Conservation (phyloP, 73 alveolate species). For the Diophrys sp. region DNA sequence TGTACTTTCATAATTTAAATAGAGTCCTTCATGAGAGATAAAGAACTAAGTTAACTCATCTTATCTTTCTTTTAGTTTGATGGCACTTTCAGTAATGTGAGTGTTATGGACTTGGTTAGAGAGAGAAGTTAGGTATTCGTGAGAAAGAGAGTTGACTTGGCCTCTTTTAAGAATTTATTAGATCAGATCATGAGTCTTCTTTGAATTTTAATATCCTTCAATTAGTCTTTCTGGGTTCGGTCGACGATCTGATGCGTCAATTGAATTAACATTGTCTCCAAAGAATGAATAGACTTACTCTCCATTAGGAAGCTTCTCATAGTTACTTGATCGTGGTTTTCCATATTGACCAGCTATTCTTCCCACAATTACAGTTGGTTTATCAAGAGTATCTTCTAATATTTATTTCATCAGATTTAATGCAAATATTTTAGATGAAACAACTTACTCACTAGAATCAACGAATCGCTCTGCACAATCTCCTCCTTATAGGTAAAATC, state of each 20-base stretch:
- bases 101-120: not conserved
- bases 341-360: constrained; percentile 55
- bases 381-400: not conserved
- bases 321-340: constrained; percentile 37
- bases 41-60: not conserved
- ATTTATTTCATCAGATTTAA: constrained; percentile 20
- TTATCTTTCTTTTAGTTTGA: not conserved
- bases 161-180: not conserved
- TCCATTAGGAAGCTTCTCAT: constrained; percentile 4
- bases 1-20: constrained; percentile 36
- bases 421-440: constrained; percentile 16
- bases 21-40: constrained; percentile 53
- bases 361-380: constrained; percentile 33
- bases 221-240: constrained; percentile 49
- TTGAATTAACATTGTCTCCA: constrained; percentile 38
- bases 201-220: constrained; percentile 23
- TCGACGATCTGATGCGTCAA: constrained; percentile 29
- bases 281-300: constrained; percentile 20
- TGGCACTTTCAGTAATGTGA: constrained; percentile 8
- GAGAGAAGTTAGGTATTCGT: not conserved
- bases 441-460: constrained; percentile 30
- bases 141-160: not conserved
- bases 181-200: not conserved
- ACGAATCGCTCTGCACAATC: constrained; percentile 57
- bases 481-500: constrained; percentile 20